Evolutionary conservation across 805 yeast species (phyloP), one percentile per base, ranked within the genome.

Genomic region (Lipomyces japonicus): DNA sequence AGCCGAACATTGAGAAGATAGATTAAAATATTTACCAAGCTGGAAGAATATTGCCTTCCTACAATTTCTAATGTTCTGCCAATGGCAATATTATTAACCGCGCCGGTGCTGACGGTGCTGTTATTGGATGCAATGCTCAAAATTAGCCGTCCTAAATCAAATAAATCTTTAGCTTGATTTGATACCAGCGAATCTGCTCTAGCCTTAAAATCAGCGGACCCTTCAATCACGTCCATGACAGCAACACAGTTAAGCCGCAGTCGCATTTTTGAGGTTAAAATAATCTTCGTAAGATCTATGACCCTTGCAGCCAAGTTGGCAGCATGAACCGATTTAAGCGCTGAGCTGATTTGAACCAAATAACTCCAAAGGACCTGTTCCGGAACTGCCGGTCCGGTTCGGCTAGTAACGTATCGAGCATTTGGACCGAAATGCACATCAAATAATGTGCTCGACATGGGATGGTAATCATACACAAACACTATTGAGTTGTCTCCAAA

Each of bases 401-500:
- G 46, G 42, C 35, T 50, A 4, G 52, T 50, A 34, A 34, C 37
- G 61, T 64, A 64, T 66, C 55, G 66, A 71, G 61, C 64, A 48
- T 61, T 71, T 39, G 76, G 69, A 42, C 74, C 71, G 58, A 80
- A 73, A 69, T 87, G 93, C 18, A 75, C 73, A 53, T 88, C 95
- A 49, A 73, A 71, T 42, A 91, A 69, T 1, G 95, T 85, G 48
- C 71, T 71, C 0, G 95, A 76, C 53, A 80, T 72, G 22, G 98
- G 97, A 66, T 77, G 86, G 65, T 80, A 93, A 63, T 91, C 97
- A 68, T 88, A 87, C 3, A 86, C 83, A 39, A 89, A 71, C 37
- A 88, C 76, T 49, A 93, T 73, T 0, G 93, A 81, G 42, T 75
- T 74, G 60, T 86, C 93, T 39, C 87, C 91, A 71, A 93, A 93